Evolutionary conservation across 2,329 filamentous ascomycete species (phyloP), one percentile per base, ranked within the genome.

Genomic region (Coniochaeta sp.): DNA sequence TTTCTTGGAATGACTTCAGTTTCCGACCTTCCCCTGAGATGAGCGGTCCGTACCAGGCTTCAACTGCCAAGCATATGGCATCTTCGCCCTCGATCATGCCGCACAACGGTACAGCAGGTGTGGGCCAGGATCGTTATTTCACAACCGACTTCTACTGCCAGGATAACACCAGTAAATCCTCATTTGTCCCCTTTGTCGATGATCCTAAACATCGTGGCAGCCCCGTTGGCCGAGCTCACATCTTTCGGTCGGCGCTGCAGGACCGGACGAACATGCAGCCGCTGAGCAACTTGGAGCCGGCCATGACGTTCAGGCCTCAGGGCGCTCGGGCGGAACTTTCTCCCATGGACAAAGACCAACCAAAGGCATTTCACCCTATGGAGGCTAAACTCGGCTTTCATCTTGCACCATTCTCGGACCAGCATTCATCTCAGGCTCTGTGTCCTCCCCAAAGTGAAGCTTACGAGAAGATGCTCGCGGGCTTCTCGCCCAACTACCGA

Each of bases 401-500:
- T 30, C 24, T 52, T 12, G n/a, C n/a, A 2, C 47, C 47, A 17
- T 28, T 52, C 22, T 28, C 26, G 6, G 47, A 28, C 14, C 14
- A 52, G 22, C 47, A 2, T 2, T 14, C 47, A 14, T 7, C 47
- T 2, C 14, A 52, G n/a, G 3, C 42, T 7, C 19, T 16, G 17
- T 22, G 17, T 10, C 30, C 54, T 14, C n/a, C 28, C n/a, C 30
- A 22, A 1, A 34, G 38, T 28, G 62, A 65, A 42, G 55, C 61
- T 3, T 55, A 59, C 26, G 59, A 59, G 22, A 56, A 64, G 12
- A 62, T 67, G 47, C 62, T 67, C 55, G 61, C 58, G 40, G 70
- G 70, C 2, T 71, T 75, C 60, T 74, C 72, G 1, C 65, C 65
- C 10, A 72, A 72, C 59, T 79, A 80, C 65, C 65, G 64, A 8